phyloP scores from a whole-genome alignment of 805 yeast genomes.

The Wickerhamomyces kurtzmanii region DNA sequence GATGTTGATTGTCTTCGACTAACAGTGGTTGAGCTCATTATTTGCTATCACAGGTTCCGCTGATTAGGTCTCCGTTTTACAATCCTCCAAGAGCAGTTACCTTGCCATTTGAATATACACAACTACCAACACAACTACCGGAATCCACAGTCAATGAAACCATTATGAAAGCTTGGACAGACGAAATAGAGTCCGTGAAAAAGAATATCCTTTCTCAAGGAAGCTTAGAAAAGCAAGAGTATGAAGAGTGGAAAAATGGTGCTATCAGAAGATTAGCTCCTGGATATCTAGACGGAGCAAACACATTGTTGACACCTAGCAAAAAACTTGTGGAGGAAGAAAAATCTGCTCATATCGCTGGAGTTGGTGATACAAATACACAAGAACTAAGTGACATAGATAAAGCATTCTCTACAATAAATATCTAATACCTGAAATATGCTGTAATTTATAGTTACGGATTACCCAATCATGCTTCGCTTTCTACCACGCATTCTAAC shows the following conservation, averaged over 20 bases:
- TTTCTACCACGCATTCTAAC: slow-evolving; percentile 91
- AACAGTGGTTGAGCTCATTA: slow-evolving; percentile 30
- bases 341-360: background rate
- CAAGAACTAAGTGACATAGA: slow-evolving; percentile 10
- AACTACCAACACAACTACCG: slow-evolving; percentile 24
- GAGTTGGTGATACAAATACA: background rate
- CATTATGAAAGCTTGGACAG: slow-evolving; percentile 20
- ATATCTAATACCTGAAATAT: slow-evolving; percentile 2
- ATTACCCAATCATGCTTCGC: slow-evolving; percentile 82
- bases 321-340: slow-evolving; percentile 1
- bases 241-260: slow-evolving; percentile 21
- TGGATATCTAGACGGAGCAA: slow-evolving; percentile 25
- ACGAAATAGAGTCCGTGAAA: slow-evolving; percentile 21
- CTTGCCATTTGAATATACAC: slow-evolving; percentile 36
- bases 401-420: slow-evolving; percentile 10
- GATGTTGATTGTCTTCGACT: too few relatives aligned
- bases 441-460: background rate
- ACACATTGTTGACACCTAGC: slow-evolving; percentile 10
- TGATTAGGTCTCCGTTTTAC: slow-evolving; percentile 39
- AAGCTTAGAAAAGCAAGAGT: slow-evolving; percentile 12
- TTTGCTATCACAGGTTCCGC: slow-evolving; percentile 41
- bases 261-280: slow-evolving; percentile 26
- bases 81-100: slow-evolving; percentile 48
- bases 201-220: slow-evolving; percentile 16
- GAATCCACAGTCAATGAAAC: slow-evolving; percentile 18